Evolutionary conservation across 495 filamentous ascomycete species (phyloP).

Genomic region (Tuber borchii): DNA sequence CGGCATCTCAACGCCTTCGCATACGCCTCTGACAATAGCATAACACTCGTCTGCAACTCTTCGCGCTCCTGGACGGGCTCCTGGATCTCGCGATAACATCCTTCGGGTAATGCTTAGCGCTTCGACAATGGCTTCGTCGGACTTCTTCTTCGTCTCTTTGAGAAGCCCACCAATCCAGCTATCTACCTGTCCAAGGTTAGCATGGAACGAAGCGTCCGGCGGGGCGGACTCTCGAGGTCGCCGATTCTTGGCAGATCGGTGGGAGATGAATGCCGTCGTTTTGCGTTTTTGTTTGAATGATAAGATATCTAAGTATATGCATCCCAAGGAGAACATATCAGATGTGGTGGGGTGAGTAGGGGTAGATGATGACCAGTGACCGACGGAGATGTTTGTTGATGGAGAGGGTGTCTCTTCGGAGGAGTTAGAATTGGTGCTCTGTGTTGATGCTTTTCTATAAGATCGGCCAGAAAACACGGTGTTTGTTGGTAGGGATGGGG

Average conservation of each 20-base stretch:
- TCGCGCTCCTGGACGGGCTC: conserved; percentile 44
- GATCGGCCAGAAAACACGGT: conserved; percentile 34
- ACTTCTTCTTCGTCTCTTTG: conserved; percentile 60
- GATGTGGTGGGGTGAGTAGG: conserved; percentile 36
- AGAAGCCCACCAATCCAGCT: conserved; percentile 68
- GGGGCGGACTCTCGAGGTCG: conserved; percentile 37
- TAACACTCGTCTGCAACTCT: conserved; percentile 41
- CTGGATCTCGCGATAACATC: conserved; percentile 47
- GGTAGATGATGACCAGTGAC: conserved; percentile 21
- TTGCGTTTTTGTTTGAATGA: conserved; percentile 67
- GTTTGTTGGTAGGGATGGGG: conserved; percentile 43
- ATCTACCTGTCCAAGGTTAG: conserved; percentile 67
- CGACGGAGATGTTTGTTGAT: conserved; percentile 40
- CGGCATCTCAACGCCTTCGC: conserved; percentile 11
- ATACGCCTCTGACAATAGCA: conserved; percentile 17
- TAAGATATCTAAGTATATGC: conserved; percentile 63
- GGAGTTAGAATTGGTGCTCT: conserved; percentile 16
- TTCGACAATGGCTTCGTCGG: conserved; percentile 49
- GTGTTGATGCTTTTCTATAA: conserved; percentile 30
- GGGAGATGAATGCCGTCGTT: conserved; percentile 60
- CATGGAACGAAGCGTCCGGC: conserved; percentile 75
- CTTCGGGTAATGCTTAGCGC: conserved; percentile 46
- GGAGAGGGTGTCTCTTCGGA: conserved; percentile 8
- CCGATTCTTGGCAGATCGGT: conserved; percentile 66
- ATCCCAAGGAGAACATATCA: conserved; percentile 74